A percentile compares a stretch with the other conserved stretches of the same genome.
phyloP scores from a whole-genome alignment of 129 eudicot species.

The Saposhnikovia divaricata region DNA sequence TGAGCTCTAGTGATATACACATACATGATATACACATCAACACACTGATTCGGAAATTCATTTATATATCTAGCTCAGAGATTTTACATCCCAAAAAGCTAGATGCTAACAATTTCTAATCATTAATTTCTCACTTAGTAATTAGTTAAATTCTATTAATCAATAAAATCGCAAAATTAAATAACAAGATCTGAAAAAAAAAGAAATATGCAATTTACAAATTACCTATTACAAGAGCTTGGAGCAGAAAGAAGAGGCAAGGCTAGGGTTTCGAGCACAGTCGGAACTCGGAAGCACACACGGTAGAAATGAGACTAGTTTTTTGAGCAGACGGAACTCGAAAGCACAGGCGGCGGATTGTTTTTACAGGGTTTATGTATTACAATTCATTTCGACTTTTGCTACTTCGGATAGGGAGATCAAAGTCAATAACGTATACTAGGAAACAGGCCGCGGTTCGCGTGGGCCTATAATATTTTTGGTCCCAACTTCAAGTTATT shows the following conservation, averaged over 20 bases:
- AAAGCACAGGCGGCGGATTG: neutral
- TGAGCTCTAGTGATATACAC: no score
- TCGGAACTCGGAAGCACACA: neutral
- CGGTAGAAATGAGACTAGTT: neutral
- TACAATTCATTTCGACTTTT: neutral
- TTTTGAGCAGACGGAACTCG: neutral
- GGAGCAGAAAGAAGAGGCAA: neutral
- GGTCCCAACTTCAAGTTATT: no score
- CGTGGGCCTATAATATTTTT: no score
- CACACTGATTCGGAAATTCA: no score
- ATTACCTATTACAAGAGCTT: neutral
- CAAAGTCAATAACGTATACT: no score
- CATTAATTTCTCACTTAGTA: no score
- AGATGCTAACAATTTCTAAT: no score
- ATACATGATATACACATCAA: neutral
- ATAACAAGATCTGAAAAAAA: neutral
- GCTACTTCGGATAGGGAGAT: neutral
- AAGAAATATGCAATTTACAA: no score
- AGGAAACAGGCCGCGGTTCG: no score
- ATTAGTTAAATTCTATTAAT: no score
- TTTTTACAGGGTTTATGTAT: neutral
- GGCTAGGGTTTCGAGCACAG: no score
- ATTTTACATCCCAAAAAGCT: neutral
- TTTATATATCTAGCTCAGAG: no score
- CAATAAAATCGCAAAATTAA: neutral